Base-by-base conservation (phyloP, 1,284 basidiomycete genomes). In the Termitomyces sp. region DNA sequence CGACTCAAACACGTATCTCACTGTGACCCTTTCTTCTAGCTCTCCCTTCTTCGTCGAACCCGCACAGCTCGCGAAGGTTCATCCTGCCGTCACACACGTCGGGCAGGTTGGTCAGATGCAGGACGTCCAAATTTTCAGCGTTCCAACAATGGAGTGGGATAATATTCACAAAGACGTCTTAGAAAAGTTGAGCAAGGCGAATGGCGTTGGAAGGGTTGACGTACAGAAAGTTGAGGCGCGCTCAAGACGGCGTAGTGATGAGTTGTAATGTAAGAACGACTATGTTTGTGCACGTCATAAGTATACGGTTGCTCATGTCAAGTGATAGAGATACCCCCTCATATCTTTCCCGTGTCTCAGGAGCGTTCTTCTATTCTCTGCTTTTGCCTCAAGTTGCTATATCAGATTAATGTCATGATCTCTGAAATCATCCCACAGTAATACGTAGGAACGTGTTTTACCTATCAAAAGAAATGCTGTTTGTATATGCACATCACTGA, bases 61-160 rank as follows among this genome's bases (percentile, higher is more conserved):
- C 30, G 60, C 64, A 6, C 61, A 67, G 21, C 65, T 77, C 1
- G 61, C 64, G 5, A 50, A 56, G 21, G 54, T 68, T 26, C 69
- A 73, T 51, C 69, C 72, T 5, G 64, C 66, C 5, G 62, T 75
- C 13, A 64, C 63, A 17, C 68, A 75, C 51, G 66, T 73, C 8
- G 74, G 74, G 13, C 72, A 71, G 58, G 73, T 75, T 15, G 74
- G 73, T 24, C 65, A 67, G 55, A 60, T 77, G 53, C 41, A 64
- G 26, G 74, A 76, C 43, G 72, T 75, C 12, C 74, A 75, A 41
- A 59, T 77, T 15, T 70, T 71, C 58, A 72, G 71, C 58, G 68
- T 76, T 12, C 67, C 73, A 1, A 74, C 74, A 44, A 59, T 64
- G 4, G 65, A 72, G n/a, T 74, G 74, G 73, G 63, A 68, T n/a